A percentile compares a stretch with the other conserved stretches of the same genome.
Conservation (phyloP, 2,329 filamentous ascomycete species). For the Trichoderma lentiforme region DNA sequence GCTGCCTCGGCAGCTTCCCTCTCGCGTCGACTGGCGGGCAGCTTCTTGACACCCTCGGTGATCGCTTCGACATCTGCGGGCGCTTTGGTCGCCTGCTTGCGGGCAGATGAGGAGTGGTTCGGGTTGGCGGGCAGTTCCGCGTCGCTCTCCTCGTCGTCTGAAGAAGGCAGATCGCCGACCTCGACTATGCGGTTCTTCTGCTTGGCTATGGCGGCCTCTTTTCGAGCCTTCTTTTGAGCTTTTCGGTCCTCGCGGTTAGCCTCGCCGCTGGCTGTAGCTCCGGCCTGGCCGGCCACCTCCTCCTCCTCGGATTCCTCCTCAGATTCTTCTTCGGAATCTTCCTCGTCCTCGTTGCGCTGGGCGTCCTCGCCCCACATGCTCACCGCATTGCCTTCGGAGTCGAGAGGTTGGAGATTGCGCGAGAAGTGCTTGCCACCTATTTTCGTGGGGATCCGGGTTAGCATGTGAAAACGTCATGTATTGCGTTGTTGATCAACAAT, state of each 20-base stretch:
- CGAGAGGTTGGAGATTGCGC: conserved; percentile 80
- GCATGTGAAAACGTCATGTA: not conserved
- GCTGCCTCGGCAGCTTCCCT: conserved; percentile 78
- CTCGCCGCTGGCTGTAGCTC: conserved; percentile 40
- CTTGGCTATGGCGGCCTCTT: conserved; percentile 80
- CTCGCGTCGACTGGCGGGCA: conserved; percentile 52
- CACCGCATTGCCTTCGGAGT: conserved; percentile 83
- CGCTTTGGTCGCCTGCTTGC: conserved; percentile 49
- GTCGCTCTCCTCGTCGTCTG: conserved; percentile 60
- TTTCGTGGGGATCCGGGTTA: not conserved
- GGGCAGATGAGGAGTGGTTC: conserved; percentile 78
- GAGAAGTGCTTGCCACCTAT: conserved; percentile 94
- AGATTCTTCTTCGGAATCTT: conserved; percentile 49
- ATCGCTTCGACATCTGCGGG: conserved; percentile 44
- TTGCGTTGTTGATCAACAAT: not conserved
- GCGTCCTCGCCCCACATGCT: conserved; percentile 77
- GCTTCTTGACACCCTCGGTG: conserved; percentile 54
- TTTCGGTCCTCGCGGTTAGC: conserved; percentile 80
- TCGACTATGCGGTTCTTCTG: conserved; percentile 69
- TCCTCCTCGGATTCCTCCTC: conserved; percentile 45
- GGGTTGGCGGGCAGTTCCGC: conserved; percentile 73
- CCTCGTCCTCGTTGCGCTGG: conserved; percentile 45
- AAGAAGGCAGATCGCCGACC: conserved; percentile 80
- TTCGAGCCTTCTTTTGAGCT: conserved; percentile 83
- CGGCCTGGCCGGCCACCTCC: conserved; percentile 47